A percentile compares a stretch with the other conserved stretches of the same genome.
These are phyloP conservation scores for Salix suchowensis DNA, from an alignment of 345 rosid species.

Conservation along the genomic window DNA sequence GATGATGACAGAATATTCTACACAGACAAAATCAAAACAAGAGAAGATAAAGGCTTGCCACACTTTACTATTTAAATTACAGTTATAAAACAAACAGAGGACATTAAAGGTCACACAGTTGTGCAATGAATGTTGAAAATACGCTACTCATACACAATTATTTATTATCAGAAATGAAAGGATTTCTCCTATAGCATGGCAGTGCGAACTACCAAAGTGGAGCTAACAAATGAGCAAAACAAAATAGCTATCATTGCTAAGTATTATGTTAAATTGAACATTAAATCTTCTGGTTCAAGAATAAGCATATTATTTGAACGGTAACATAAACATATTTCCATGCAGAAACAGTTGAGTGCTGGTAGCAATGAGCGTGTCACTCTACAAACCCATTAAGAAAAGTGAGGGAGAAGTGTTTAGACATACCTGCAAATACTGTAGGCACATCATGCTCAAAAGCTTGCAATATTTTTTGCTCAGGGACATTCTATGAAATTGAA, in stretches of 20 bases:
- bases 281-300: not conserved
- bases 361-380: not conserved
- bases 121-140: not conserved
- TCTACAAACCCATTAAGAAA: not conserved
- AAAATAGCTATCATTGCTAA: not conserved
- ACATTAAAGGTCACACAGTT: not conserved
- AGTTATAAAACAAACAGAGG: not conserved
- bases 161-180: not conserved
- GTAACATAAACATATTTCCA: not conserved
- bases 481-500: slow-evolving; percentile 33
- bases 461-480: slow-evolving; percentile 39
- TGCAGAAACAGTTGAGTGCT: not conserved
- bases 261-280: not conserved
- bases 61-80: not conserved
- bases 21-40: slow-evolving; percentile 12
- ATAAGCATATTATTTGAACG: not conserved
- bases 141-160: not conserved
- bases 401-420: slow-evolving; percentile 4
- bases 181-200: not conserved
- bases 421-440: slow-evolving; percentile 54
- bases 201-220: not conserved
- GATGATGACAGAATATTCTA: slow-evolving; percentile 45
- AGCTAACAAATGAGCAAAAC: not conserved
- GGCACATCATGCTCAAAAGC: slow-evolving; percentile 52
- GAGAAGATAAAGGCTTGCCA: slow-evolving; percentile 1